Percentiles rank a stretch among this genome's conserved stretches.
phyloP scores from a whole-genome alignment of 2,329 filamentous ascomycete genomes.

The Calonectria multiphialidica region DNA sequence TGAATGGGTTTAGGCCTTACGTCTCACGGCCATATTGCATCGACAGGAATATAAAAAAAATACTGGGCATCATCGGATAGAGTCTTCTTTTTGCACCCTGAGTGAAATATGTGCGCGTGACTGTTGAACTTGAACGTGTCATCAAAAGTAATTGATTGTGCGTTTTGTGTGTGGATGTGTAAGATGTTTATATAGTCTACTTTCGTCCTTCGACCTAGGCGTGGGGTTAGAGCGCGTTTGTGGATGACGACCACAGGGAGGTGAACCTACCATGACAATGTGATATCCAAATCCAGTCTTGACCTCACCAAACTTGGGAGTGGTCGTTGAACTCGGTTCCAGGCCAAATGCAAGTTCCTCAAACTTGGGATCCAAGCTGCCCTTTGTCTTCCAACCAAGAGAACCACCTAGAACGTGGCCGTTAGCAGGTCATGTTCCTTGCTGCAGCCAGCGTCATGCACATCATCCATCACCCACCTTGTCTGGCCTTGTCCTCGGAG shows the following conservation, averaged over 20 bases:
- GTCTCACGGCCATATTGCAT: conserved; percentile 51
- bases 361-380: conserved; percentile 75
- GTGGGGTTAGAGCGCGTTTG: conserved; percentile 8
- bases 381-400: conserved; percentile 80
- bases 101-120: conserved; percentile 4
- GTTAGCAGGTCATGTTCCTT: conserved; percentile 12
- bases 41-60: conserved; percentile 56
- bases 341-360: conserved; percentile 79
- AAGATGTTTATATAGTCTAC: conserved; percentile 36
- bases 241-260: neutral
- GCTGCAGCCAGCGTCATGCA: neutral
- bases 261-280: conserved; percentile 76
- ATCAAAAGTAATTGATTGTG: conserved; percentile 11
- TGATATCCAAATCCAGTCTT: conserved; percentile 85
- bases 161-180: neutral
- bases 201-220: conserved; percentile 56
- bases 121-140: neutral
- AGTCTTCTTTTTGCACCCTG: neutral
- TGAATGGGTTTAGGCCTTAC: conserved; percentile 53
- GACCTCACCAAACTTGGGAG: conserved; percentile 75
- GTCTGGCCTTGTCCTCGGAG: conserved; percentile 82
- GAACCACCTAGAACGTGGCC: conserved; percentile 66
- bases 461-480: conserved; percentile 56
- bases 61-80: conserved; percentile 46
- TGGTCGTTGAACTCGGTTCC: conserved; percentile 73